Evolutionary conservation across 306 rosid genomes (phyloP), one percentile per base, ranked within the genome.

Genomic region (Carpinus fangiana): DNA sequence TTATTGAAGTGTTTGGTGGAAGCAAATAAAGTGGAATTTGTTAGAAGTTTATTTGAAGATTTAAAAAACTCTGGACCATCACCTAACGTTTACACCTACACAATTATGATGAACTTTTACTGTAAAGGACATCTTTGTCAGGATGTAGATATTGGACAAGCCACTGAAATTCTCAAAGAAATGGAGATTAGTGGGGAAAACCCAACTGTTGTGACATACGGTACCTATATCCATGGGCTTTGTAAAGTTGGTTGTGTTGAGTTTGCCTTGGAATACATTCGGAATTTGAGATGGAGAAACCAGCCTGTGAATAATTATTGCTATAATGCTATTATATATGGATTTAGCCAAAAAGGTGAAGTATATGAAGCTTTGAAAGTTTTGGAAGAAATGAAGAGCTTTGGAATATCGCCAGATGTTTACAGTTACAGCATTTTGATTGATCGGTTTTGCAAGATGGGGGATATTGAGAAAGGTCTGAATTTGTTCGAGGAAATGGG

Each of bases 1-100:
- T 79, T 92, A 89, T 77, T 92, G 81, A 90, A 92, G 78, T 88
- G 94, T 73, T 87, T 90, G 88, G 83, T 79, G 20, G 90, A 90
- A 71, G 82, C 72, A 16, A 85, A 90, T 54, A 87, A 79, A 60
- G 84, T 70, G 83, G 86, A 90, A 51, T 81, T 70, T 78, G 90
- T 82, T 11, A 73, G 59, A 77, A 55, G 51, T 48, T 81, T 87
- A 60, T 90, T 85, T 73, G 82, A 86, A 53, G 82, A 83, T 78
- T 81, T 88, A 57, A 87, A 74, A 80, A 47, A 76, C 51, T 77
- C 77, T 67, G 97, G 90, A 47, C 97, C 91, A 0, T 54, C 38
- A 0, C 90, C 94, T 34, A 92, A 84, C 82, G 75, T 85, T 31
- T 83, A 81, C 72, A 87, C 91, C 34, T 87, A 87, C 70, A 87